Evolutionary conservation across 352 stramenopile genomes (phyloP), one percentile per base, ranked within the genome.

Genomic region (Pythium monospermum): DNA sequence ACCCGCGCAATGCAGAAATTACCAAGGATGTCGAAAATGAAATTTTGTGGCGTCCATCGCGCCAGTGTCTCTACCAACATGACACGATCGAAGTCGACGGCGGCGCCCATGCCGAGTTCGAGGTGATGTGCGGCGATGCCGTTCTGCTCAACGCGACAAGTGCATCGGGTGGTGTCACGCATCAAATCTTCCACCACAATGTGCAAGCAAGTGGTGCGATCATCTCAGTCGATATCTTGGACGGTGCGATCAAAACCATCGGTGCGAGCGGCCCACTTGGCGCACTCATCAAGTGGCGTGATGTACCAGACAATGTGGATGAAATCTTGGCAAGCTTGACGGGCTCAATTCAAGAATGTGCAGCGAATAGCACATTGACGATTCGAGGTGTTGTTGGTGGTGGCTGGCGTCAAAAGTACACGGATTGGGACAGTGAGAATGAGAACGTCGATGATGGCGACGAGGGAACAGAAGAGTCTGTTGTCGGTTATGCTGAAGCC

Each of bases 51-150:
- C 62, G 56, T 22, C 57, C 62, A 21, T 65, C 62, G 7, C 45
- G 42, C 8, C 46, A 40, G 18, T 71, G 58, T n/a, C 11, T 67
- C 22, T 31, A 47, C 3, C 36, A 45, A 19, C 52, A 58, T 22
- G 57, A 64, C 33, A 47, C 62, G 10, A 43, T 68, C 21, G 57
- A 65, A 49, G 62, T 71, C 32, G 59, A 71, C 15, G 62, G 62
- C 18, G 59, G 57, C n/a, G 53, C 58, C 13, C 58, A 71, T 23
- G 62, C 48, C 15, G 59, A 67, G 44, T 68, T 71, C 23, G 52
- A 50, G 15, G 53, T 56, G 7, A 50, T 43, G 5, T 71, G 58
- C 36, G 48, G 40, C 36, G 38, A 63, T 0, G 15, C 43, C 3
- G 22, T 51, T 21, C 39, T 71, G 15, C 43, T 71, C 6, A 68